Base-by-base conservation (phyloP, 495 filamentous ascomycete species). In the Neurospora sp. region DNA sequence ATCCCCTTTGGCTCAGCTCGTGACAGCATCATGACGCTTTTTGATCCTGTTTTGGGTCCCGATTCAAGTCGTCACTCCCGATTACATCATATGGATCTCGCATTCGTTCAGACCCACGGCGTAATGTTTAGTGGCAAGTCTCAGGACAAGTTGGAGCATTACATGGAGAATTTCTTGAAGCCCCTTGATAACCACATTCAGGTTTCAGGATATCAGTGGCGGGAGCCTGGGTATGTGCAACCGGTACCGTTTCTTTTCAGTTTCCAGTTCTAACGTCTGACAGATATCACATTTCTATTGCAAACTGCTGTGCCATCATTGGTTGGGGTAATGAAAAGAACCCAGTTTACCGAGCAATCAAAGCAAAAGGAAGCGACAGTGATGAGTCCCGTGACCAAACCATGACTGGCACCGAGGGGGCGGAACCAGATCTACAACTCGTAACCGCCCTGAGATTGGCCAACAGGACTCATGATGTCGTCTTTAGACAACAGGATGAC, bases 11-110 rank as follows among this genome's bases (percentile, higher is more conserved):
- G 73, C 5, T 88, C 87, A 24, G 89, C 92, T 11, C 84, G 88
- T 11, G 90, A 93, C 70, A 92, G 90, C 71, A 89, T 94, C 71
- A 81, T 88, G 77, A 91, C 91, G 1, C 81, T 95, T 0, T 91
- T 94, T 75, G 88, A 89, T 71, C 91, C 92, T 4, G 83, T 92
- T n/a, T 79, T 91, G 59, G 80, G 84, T 36, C 72, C 77, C 19
- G 74, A 72, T 0, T 79, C 81, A 3, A 77, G 39, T n/a, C 43
- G 73, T 70, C 62, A 73, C 36, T 74, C 71, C 2, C 54, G 76
- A 36, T 28, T 78, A 2, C 37, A 71, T 7, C 62, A 70, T 8
- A 83, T 77, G 39, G 86, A 82, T 74, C 83, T 86, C 1, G 81
- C 84, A 0, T 92, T 93, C 75, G 89, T 94, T 28, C 87, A 86